Evolutionary conservation across 2,329 filamentous ascomycete genomes (phyloP), one percentile per base, ranked within the genome.

Genomic region (Colletotrichum spaethianum): DNA sequence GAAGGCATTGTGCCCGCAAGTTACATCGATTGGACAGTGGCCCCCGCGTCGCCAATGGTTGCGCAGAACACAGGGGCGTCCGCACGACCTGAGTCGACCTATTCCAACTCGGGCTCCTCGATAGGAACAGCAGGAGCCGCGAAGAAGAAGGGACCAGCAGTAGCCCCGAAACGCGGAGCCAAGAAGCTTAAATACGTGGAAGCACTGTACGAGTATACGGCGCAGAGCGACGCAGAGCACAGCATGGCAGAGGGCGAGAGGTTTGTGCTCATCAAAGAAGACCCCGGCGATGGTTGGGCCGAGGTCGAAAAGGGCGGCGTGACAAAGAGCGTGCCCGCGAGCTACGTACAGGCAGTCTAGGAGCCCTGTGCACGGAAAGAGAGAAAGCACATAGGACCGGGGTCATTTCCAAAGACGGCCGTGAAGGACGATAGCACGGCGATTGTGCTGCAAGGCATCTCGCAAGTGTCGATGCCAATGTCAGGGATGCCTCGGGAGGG

Each of bases 131-230:
- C 80, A 16, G 79, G 77, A 7, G 73, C 84, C 4, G 78, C 80
- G 48, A 97, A 95, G 85, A 97, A 97, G 83, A 95, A 97, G 80
- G 95, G 95, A 0, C 95, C 95, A 0, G 95, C 93, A 0, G 96
- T 99, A 5, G 96, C 96, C 18, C 96, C 96, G 4, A 92, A 92
- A 76, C 91, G 95, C 12, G 95, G 95, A 18, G 95, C 95, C 4
- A 98, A 98, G 89, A 98, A 97, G 81, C 87, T 98, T 44, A 94
- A 93, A 79, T 97, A 98, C 77, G 96, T 97, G 1, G 93, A 98
- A 80, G 96, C 96, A 1, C 76, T 98, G 77, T 99, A 98, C 81
- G 94, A 96, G 62, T 99, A 99, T 81, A 87, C 92, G 63, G 94
- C 96, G 23, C 92, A 94, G 77, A 95, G 91, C 75, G 94, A 97